Percentiles rank a stretch among this genome's conserved stretches.
Evolutionary conservation across 1,284 basidiomycete species (phyloP).

Genomic region (Ganoderma lucidum): DNA sequence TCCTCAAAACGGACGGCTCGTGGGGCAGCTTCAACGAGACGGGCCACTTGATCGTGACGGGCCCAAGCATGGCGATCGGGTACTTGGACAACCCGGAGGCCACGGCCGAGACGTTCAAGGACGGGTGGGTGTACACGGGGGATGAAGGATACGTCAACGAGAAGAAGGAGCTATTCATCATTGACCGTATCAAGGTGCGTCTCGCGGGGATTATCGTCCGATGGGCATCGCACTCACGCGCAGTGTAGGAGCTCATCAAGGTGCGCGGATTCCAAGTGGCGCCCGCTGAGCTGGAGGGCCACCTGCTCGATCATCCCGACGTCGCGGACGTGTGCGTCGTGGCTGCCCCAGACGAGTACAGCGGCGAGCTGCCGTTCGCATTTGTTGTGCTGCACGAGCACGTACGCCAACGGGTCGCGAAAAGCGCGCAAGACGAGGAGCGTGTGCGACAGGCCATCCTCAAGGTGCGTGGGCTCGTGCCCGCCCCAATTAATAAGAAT

Average conservation of each 20-base stretch:
- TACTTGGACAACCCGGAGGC: constrained; percentile 51
- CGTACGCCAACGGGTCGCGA: constrained; percentile 50
- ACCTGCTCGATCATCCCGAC: constrained; percentile 69
- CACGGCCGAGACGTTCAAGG: constrained; percentile 51
- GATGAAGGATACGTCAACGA: constrained; percentile 52
- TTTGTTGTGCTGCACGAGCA: constrained; percentile 66
- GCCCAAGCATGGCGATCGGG: constrained; percentile 50
- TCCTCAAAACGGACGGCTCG: constrained; percentile 50
- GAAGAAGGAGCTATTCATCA: constrained; percentile 50
- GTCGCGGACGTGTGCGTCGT: constrained; percentile 70
- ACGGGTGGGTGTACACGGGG: constrained; percentile 56
- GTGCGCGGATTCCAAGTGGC: constrained; percentile 74
- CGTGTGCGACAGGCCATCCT: constrained; percentile 37
- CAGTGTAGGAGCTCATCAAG: constrained; percentile 64
- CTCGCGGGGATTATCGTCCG: not conserved
- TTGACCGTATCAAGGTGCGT: constrained; percentile 53
- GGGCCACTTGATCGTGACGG: constrained; percentile 52
- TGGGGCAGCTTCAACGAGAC: constrained; percentile 47
- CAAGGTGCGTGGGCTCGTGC: constrained; percentile 31
- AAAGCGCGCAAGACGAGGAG: constrained; percentile 45
- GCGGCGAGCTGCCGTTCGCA: constrained; percentile 81
- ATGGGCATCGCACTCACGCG: not conserved
- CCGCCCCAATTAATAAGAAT: not conserved
- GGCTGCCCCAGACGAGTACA: constrained; percentile 76
- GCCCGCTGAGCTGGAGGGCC: constrained; percentile 53